Percentiles rank a stretch among this genome's conserved stretches.
Evolutionary conservation across 176 grass and related monocot species (phyloP).

Genomic region (Thinopyrum elongatum): DNA sequence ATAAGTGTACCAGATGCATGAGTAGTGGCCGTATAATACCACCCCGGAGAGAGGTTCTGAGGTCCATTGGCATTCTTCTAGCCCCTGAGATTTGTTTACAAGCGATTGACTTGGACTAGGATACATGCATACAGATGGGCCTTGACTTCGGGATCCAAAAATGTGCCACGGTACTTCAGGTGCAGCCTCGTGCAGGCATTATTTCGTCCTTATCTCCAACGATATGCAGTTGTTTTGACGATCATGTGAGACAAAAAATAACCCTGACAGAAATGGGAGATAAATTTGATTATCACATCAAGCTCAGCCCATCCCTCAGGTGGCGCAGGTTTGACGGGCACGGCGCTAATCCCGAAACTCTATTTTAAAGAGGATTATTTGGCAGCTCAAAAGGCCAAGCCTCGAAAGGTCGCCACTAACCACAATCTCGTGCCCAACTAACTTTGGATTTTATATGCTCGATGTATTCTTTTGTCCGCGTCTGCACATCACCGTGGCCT

Average conservation of each 20-base stretch:
- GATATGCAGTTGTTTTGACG: background rate
- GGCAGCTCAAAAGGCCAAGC: background rate
- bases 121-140: background rate
- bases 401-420: background rate
- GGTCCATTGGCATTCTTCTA: background rate
- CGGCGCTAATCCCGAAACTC: background rate
- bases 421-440: background rate
- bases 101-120: constrained; percentile 11
- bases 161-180: background rate
- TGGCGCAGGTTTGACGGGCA: background rate
- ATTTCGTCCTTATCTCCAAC: background rate
- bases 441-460: background rate
- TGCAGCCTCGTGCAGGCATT: background rate
- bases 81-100: background rate
- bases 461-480: background rate
- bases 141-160: background rate
- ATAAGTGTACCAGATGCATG: background rate
- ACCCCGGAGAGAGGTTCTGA: background rate
- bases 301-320: constrained; percentile 2
- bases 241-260: background rate
- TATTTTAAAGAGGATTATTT: background rate
- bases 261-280: too few species aligned
- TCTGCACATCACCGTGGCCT: background rate
- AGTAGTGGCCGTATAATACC: background rate
- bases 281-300: background rate